Percentiles rank a stretch among this genome's conserved stretches.
These are phyloP conservation scores for Corymbia citriodora DNA, from an alignment of 441 rosid species.

Conservation along the genomic window DNA sequence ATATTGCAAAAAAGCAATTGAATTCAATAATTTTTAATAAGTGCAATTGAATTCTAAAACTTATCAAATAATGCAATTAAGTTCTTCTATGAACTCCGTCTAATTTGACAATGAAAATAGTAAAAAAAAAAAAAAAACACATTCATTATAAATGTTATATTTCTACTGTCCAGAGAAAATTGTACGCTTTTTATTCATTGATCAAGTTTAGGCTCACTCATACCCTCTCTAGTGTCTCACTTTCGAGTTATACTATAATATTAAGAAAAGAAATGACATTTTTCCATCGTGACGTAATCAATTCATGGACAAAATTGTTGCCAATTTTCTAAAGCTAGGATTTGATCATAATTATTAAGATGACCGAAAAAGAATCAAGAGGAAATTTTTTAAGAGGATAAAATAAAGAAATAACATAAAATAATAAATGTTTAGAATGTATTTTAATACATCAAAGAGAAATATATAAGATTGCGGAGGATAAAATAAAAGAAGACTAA, in stretches of 20 bases:
- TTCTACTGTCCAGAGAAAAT: too few relatives aligned
- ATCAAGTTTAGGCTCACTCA: neutral
- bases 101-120: too few relatives aligned
- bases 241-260: neutral
- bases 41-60: neutral
- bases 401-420: neutral
- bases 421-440: neutral
- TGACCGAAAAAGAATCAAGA: neutral
- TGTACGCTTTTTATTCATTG: neutral
- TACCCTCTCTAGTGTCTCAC: neutral
- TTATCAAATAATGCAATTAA: neutral
- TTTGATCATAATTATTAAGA: neutral
- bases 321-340: neutral
- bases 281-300: neutral
- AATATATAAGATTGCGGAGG: neutral
- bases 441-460: neutral
- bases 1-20: rapidly evolving
- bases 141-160: neutral
- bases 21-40: too few relatives aligned
- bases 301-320: neutral
- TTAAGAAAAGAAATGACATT: neutral
- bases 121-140: neutral
- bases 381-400: neutral
- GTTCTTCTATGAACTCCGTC: neutral
- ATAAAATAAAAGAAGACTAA: neutral